These are phyloP conservation scores for Globomyces pollinis-pini DNA, from an alignment of 192 early-diverging fungal genomes.

Conservation along the genomic window DNA sequence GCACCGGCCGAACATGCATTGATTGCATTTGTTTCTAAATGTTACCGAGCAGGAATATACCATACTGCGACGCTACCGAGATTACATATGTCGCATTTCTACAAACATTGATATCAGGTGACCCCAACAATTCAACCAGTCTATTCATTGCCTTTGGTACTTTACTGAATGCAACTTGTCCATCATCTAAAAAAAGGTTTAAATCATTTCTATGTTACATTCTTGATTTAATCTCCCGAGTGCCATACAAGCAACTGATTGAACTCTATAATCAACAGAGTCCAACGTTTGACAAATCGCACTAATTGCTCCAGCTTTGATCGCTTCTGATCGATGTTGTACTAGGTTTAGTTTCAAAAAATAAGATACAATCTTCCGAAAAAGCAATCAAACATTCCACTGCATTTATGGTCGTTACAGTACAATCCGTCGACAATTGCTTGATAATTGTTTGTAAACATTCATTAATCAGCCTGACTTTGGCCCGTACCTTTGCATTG, in stretches of 20 bases:
- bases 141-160: conserved; percentile 14
- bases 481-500: conserved; percentile 34
- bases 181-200: too few species aligned
- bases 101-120: conserved; percentile 39
- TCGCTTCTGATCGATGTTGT: conserved; percentile 17
- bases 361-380: conserved; percentile 42
- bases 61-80: conserved; percentile 33
- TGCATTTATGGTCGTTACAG: conserved; percentile 34
- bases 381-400: conserved; percentile 42
- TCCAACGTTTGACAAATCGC: conserved; percentile 12
- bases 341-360: neutral
- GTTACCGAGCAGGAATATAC: conserved; percentile 20
- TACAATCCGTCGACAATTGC: conserved; percentile 23
- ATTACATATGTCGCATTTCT: conserved; percentile 44
- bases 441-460: conserved; percentile 23
- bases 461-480: conserved; percentile 21
- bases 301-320: conserved; percentile 19
- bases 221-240: conserved; percentile 27
- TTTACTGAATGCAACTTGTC: neutral
- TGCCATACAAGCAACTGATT: conserved; percentile 16
- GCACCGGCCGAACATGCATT: conserved; percentile 40
- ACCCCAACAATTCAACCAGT: conserved; percentile 32
- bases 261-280: conserved; percentile 16
- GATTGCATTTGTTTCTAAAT: conserved; percentile 34
- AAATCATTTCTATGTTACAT: conserved; percentile 3